Conservation (phyloP, 345 rosid genomes). For the Microcos paniculata region DNA sequence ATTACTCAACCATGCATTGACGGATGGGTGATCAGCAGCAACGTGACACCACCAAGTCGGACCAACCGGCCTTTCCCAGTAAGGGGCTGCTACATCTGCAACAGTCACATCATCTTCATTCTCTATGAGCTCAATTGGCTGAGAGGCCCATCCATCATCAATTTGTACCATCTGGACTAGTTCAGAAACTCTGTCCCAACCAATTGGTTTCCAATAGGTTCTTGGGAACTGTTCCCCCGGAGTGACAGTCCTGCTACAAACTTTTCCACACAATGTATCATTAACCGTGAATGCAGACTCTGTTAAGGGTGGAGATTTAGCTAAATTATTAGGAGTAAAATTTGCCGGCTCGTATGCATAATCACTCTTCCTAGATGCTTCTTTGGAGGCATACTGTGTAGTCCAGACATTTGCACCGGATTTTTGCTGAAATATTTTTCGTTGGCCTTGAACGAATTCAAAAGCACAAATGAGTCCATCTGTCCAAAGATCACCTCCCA, state of each 20-base stretch:
- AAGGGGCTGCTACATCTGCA: conserved; percentile 58
- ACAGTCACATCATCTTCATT: conserved; percentile 44
- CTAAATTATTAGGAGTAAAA: background rate
- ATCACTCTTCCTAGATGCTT: background rate
- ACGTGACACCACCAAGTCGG: conserved; percentile 78
- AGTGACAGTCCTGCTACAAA: background rate
- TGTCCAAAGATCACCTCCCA: conserved; percentile 43
- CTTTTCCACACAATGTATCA: background rate
- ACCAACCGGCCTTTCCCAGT: conserved; percentile 55
- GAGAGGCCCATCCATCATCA: conserved; percentile 36
- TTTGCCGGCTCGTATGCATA: background rate
- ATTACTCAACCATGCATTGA: conserved; percentile 45
- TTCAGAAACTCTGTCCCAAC: conserved; percentile 55
- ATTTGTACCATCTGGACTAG: conserved; percentile 48
- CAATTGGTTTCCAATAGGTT: conserved; percentile 52
- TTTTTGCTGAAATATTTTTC: conserved; percentile 24
- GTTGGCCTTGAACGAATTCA: conserved; percentile 37
- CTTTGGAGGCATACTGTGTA: background rate
- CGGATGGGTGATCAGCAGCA: conserved; percentile 41
- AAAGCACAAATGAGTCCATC: conserved; percentile 64
- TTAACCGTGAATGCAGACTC: conserved; percentile 4
- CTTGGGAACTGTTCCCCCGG: conserved; percentile 24
- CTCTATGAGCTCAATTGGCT: conserved; percentile 22
- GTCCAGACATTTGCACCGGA: conserved; percentile 17
- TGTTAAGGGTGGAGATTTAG: conserved; percentile 7